phyloP scores from a whole-genome alignment of 148 eudicot species.

The Pouteria glomerata region DNA sequence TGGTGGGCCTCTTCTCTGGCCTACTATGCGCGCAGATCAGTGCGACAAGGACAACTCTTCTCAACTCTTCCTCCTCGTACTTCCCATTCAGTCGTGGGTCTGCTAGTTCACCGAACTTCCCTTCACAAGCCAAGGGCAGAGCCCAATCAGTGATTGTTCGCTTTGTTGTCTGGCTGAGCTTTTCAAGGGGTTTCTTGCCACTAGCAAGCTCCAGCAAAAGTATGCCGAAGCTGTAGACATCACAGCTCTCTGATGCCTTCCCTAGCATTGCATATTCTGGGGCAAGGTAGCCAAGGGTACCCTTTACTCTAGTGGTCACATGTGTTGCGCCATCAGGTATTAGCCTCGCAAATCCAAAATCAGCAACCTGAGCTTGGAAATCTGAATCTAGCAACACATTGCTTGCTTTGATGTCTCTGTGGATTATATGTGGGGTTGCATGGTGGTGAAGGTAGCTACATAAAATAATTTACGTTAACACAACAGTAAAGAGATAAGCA shows the following conservation, averaged over 20 bases:
- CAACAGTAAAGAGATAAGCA: not conserved
- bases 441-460: slow-evolving; percentile 82
- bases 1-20: slow-evolving; percentile 81
- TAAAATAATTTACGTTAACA: not conserved
- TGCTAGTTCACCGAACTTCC: slow-evolving; percentile 56
- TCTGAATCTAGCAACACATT: slow-evolving; percentile 72
- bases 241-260: slow-evolving; percentile 75
- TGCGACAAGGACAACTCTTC: slow-evolving; percentile 47
- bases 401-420: slow-evolving; percentile 90
- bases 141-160: slow-evolving; percentile 77
- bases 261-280: slow-evolving; percentile 69
- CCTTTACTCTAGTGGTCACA: slow-evolving; percentile 48
- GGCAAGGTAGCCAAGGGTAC: slow-evolving; percentile 64
- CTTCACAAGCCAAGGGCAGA: slow-evolving; percentile 56
- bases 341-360: slow-evolving; percentile 61
- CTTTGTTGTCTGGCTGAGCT: slow-evolving; percentile 27
- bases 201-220: slow-evolving; percentile 79
- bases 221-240: slow-evolving; percentile 86
- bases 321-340: slow-evolving; percentile 56
- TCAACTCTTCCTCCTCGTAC: slow-evolving; percentile 63
- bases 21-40: slow-evolving; percentile 56
- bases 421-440: slow-evolving; percentile 90
- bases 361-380: slow-evolving; percentile 55
- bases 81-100: slow-evolving; percentile 66
- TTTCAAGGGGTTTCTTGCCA: slow-evolving; percentile 75